Conservation (phyloP, 2,329 filamentous ascomycete species). For the Xylogone sp. region DNA sequence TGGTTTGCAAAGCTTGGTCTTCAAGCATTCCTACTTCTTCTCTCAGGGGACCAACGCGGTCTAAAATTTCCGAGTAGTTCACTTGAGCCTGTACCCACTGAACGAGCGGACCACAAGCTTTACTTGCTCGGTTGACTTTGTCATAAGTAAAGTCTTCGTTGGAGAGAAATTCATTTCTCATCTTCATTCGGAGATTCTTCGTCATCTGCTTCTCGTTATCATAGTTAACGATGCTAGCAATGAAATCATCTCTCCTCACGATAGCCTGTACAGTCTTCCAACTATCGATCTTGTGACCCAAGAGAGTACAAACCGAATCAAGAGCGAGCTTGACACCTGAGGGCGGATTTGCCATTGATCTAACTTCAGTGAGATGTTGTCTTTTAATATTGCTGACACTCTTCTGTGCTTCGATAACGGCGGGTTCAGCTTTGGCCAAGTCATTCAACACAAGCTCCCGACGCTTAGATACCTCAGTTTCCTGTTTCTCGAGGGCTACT, state of each 20-base stretch:
- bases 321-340: slow-evolving; percentile 86
- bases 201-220: slow-evolving; percentile 97
- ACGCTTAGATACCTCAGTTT: slow-evolving; percentile 78
- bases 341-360: slow-evolving; percentile 93
- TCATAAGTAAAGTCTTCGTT: slow-evolving; percentile 96
- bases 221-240: slow-evolving; percentile 95
- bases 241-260: slow-evolving; percentile 91
- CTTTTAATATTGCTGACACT: slow-evolving; percentile 98
- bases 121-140: slow-evolving; percentile 91
- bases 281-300: slow-evolving; percentile 83
- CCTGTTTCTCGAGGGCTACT: slow-evolving; percentile 80
- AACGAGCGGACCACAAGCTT: slow-evolving; percentile 92
- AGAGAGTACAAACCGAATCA: slow-evolving; percentile 91
- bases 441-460: slow-evolving; percentile 83
- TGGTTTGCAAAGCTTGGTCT: slow-evolving; percentile 84
- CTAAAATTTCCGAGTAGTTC: slow-evolving; percentile 94
- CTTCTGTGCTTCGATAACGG: slow-evolving; percentile 86
- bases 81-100: slow-evolving; percentile 98
- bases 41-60: slow-evolving; percentile 86
- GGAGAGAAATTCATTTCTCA: slow-evolving; percentile 88
- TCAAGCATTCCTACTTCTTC: slow-evolving; percentile 86
- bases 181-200: slow-evolving; percentile 72
- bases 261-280: slow-evolving; percentile 92
- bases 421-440: slow-evolving; percentile 86
- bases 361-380: slow-evolving; percentile 94